These are phyloP conservation scores for Tilletiaria anomala DNA, from an alignment of 1,284 basidiomycete species.

Conservation along the genomic window DNA sequence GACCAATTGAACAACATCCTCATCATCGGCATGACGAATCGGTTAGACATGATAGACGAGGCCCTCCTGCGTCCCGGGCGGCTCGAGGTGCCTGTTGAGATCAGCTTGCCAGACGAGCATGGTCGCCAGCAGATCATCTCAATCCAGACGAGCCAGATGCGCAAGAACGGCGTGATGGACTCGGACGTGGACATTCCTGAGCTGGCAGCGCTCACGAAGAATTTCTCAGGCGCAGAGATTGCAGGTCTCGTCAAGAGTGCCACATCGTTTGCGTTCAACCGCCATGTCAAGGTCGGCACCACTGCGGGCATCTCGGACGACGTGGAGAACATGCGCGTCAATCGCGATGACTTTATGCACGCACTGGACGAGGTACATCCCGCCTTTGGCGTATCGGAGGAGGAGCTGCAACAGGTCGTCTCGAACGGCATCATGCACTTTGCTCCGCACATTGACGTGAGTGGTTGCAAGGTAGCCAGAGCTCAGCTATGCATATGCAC, in stretches of 20 bases:
- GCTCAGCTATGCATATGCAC: background rate
- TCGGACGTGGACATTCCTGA: constrained; percentile 69
- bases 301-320: constrained; percentile 93
- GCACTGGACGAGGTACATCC: constrained; percentile 92
- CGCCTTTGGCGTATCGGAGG: constrained; percentile 93
- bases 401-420: constrained; percentile 82
- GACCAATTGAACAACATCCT: constrained; percentile 99
- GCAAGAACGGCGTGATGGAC: constrained; percentile 78
- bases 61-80: constrained; percentile 91
- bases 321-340: constrained; percentile 81
- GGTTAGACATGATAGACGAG: constrained; percentile 97
- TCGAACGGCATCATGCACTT: constrained; percentile 96
- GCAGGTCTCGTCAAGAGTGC: constrained; percentile 92
- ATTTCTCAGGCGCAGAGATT: constrained; percentile 96
- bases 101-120: constrained; percentile 84
- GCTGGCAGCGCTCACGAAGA: constrained; percentile 76
- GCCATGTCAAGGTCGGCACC: constrained; percentile 92
- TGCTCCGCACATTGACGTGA: constrained; percentile 56
- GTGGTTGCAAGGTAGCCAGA: no score
- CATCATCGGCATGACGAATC: constrained; percentile 99
- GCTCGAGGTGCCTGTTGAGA: constrained; percentile 99
- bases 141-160: constrained; percentile 94
- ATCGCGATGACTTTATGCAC: constrained; percentile 70
- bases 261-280: constrained; percentile 91
- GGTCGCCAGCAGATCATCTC: constrained; percentile 85